A percentile compares a stretch with the other conserved stretches of the same genome.
phyloP scores from a whole-genome alignment of 257 asterid genomes.

The Euphrasia confusa region DNA sequence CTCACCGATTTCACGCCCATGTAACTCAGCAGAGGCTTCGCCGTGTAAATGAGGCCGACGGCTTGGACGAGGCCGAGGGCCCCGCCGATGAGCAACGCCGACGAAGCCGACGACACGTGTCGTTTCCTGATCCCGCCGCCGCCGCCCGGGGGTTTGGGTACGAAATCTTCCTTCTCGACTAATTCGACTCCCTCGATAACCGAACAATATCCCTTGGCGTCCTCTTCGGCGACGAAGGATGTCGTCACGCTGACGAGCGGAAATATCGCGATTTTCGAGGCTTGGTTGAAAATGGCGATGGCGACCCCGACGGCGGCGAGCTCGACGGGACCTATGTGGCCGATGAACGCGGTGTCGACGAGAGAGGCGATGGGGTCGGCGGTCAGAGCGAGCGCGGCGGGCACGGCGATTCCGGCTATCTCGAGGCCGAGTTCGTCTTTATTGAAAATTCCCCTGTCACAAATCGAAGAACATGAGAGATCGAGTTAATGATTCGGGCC shows the following conservation, averaged over 20 bases:
- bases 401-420: neutral
- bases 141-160: neutral
- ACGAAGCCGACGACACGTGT: neutral
- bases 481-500: too few species aligned
- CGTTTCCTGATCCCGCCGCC: too few species aligned
- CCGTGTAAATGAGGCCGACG: neutral
- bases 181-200: neutral
- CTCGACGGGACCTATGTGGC: constrained; percentile 37
- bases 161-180: neutral
- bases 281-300: constrained; percentile 54
- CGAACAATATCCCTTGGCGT: constrained; percentile 7
- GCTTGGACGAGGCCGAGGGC: constrained; percentile 9
- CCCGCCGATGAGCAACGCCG: neutral
- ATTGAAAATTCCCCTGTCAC: neutral
- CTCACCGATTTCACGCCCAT: constrained; percentile 3
- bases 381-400: neutral
- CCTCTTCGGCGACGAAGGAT: constrained; percentile 67
- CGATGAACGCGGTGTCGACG: neutral
- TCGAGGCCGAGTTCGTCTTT: constrained; percentile 1
- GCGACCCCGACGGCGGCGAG: constrained; percentile 63
- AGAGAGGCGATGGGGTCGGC: constrained; percentile 4
- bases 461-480: too few species aligned
- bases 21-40: constrained; percentile 1
- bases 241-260: constrained; percentile 63
- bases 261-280: constrained; percentile 48